phyloP scores from a whole-genome alignment of 257 asterid species.

The Parsonsia alboflavescens region DNA sequence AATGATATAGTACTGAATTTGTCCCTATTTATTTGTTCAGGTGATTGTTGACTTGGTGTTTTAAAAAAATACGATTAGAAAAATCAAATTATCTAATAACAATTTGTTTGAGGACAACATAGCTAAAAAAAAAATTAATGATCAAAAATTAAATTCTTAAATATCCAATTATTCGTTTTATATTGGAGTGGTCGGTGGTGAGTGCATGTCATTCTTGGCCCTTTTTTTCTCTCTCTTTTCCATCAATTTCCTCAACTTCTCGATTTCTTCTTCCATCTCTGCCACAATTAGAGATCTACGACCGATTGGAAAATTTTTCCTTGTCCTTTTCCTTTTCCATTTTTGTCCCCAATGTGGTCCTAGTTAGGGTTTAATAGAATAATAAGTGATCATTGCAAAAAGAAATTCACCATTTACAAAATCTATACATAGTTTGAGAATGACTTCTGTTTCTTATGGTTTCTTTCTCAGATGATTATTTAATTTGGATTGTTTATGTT shows the following conservation, averaged over 20 bases:
- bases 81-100: no score
- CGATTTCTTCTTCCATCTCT: background rate
- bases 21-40: no score
- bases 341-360: constrained; percentile 11
- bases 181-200: constrained; percentile 4
- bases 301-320: no score
- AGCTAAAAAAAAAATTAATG: no score
- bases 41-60: no score
- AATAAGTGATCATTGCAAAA: background rate
- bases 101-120: no score
- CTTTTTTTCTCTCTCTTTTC: no score
- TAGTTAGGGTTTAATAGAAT: background rate
- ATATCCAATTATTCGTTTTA: no score
- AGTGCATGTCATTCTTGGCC: constrained; percentile 21
- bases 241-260: background rate
- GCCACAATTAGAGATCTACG: background rate
- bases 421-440: background rate
- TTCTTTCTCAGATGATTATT: background rate
- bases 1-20: no score
- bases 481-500: background rate
- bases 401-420: background rate
- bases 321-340: background rate
- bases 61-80: no score
- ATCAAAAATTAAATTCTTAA: no score
- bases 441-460: background rate